Percentiles rank a stretch among this genome's conserved stretches.
These are phyloP conservation scores for Pterocarpus macrocarpus DNA, from an alignment of 306 rosid species.

Conservation along the genomic window DNA sequence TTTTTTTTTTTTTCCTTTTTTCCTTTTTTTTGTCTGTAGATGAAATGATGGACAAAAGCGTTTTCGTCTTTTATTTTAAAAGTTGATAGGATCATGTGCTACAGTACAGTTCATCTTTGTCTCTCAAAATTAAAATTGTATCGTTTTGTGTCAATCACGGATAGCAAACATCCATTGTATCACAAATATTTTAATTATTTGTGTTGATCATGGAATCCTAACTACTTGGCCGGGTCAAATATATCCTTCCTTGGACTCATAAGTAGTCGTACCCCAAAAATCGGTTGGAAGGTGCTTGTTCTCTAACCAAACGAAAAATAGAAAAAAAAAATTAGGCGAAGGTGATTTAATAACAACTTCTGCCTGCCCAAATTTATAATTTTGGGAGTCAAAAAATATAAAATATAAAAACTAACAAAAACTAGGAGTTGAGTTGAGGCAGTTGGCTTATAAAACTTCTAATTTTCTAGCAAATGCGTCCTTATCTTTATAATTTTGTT, in stretches of 20 bases:
- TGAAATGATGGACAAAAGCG: too few relatives aligned
- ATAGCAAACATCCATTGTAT: conserved; percentile 5
- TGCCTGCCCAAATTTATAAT: conserved; percentile 33
- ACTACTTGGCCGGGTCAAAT: conserved; percentile 7
- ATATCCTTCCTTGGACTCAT: background rate
- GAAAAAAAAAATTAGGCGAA: background rate
- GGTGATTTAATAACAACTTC: conserved; percentile 45
- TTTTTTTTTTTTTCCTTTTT: too few relatives aligned
- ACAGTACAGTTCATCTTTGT: background rate
- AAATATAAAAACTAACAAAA: background rate
- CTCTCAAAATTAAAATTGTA: background rate
- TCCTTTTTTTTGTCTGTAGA: too few relatives aligned
- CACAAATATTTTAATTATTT: background rate
- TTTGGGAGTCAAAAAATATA: background rate
- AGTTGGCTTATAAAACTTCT: background rate
- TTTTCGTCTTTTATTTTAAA: too few relatives aligned
- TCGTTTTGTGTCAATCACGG: background rate
- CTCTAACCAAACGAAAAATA: background rate
- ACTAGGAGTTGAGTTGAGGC: conserved; percentile 1
- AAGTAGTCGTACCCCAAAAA: background rate
- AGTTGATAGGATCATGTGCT: too few relatives aligned
- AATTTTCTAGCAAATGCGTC: background rate
- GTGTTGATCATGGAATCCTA: conserved; percentile 11
- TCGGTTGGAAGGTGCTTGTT: background rate
- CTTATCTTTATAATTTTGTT: background rate